Base-by-base conservation (phyloP, 371 early-diverging fungal species). In the Apophysomyces sp. region DNA sequence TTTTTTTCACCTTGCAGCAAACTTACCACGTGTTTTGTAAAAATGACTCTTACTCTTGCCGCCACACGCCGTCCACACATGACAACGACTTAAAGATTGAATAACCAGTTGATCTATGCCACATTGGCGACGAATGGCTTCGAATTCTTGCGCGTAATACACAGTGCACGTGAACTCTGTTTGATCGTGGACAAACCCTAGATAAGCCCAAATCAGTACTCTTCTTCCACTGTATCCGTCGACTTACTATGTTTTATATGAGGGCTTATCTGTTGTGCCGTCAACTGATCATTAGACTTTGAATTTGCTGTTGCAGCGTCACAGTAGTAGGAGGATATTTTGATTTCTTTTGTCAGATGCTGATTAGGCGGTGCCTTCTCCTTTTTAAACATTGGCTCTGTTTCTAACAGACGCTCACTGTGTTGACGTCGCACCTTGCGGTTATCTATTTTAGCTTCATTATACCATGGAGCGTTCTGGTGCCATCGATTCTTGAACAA, bases 141-240 rank as follows among this genome's bases (percentile, higher is more conserved):
- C 94, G 72, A 97, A 97, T 70, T 95, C 90, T 58, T 86, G 86
- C 0, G 94, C 93, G 72, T 87, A 96, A 62, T 88, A 96, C 0
- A 94, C 84, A 29, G 86, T 89, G 74, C 96, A 96, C 13, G 84
- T 80, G 66, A 94, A 86, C 49, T 84, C 82, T 3, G 87, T 77
- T 15, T 79, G 78, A 7, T 91, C 92, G 60, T 92, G 90, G 5
- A 83, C 80, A 68, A 89, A 92, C 55, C 88, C 90, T 85, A 62
- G 3, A 55, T 53, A 26, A 54, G 21, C 39, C 13, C 24, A 13
- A 34, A 41, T 54, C 39, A 55, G n/a, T 18, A 55, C 9, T 54
- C 39, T 27, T 49, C 12, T 44, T 57, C 21, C 36, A 18, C 31
- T 16, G 4, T 0, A 4, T 40, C 1, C 34, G 6, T 30, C 27